Percentiles rank a stretch among this genome's conserved stretches.
phyloP scores from a whole-genome alignment of 2,329 filamentous ascomycete genomes.

The Cladobotryum protrusum region DNA sequence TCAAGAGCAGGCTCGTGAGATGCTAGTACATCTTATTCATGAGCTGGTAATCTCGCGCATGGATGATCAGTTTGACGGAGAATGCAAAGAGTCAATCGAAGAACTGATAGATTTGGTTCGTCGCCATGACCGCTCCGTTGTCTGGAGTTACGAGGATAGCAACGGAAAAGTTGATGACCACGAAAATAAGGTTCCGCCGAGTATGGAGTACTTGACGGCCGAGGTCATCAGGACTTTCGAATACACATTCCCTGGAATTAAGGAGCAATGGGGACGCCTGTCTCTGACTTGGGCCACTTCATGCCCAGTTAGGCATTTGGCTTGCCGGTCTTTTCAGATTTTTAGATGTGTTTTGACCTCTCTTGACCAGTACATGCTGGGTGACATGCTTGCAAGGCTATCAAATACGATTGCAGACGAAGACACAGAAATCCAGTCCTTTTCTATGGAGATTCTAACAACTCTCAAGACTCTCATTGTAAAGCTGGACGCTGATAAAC shows the following conservation, averaged over 20 bases:
- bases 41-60: slow-evolving; percentile 80
- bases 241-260: slow-evolving; percentile 75
- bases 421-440: slow-evolving; percentile 88
- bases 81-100: slow-evolving; percentile 70
- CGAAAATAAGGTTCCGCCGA: slow-evolving; percentile 72
- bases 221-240: slow-evolving; percentile 83
- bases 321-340: slow-evolving; percentile 94
- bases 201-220: slow-evolving; percentile 79
- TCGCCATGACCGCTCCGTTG: slow-evolving; percentile 72
- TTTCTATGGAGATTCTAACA: slow-evolving; percentile 95
- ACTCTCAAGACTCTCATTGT: slow-evolving; percentile 88
- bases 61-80: slow-evolving; percentile 57
- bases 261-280: slow-evolving; percentile 84
- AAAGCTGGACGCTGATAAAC: slow-evolving; percentile 70
- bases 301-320: slow-evolving; percentile 88
- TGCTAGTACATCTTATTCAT: slow-evolving; percentile 96
- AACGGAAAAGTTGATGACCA: slow-evolving; percentile 70
- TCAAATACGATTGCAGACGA: slow-evolving; percentile 97
- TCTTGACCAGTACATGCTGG: slow-evolving; percentile 87
- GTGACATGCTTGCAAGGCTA: slow-evolving; percentile 89
- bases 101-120: slow-evolving; percentile 83
- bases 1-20: slow-evolving; percentile 92
- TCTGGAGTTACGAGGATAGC: slow-evolving; percentile 93
- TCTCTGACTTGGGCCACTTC: slow-evolving; percentile 95
- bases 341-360: slow-evolving; percentile 91